Conservation (phyloP, 1,284 basidiomycete genomes). For the Trichosporon faecale region DNA sequence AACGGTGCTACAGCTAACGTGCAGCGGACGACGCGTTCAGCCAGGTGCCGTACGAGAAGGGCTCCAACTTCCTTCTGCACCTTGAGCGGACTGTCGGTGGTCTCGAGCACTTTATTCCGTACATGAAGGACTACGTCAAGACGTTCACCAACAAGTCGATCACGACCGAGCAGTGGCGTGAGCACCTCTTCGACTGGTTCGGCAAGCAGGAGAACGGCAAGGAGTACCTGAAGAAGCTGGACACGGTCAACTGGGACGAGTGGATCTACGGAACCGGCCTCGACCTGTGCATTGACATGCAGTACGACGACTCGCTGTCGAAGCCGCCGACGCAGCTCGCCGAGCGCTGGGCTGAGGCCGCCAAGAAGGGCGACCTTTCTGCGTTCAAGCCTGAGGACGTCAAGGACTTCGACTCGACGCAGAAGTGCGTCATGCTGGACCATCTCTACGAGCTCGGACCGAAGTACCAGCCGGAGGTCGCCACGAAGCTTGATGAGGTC, state of each 20-base stretch:
- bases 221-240: conserved; percentile 66
- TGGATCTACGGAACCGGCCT: conserved; percentile 84
- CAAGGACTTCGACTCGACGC: conserved; percentile 42
- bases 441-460: conserved; percentile 36
- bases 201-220: conserved; percentile 56
- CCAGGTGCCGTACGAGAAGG: conserved; percentile 69
- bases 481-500: conserved; percentile 50
- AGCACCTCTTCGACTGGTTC: conserved; percentile 79
- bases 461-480: conserved; percentile 36
- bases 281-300: conserved; percentile 72
- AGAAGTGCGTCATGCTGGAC: conserved; percentile 56
- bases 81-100: conserved; percentile 80
- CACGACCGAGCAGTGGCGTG: conserved; percentile 82
- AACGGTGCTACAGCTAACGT: neutral
- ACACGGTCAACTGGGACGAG: conserved; percentile 75
- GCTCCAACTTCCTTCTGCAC: conserved; percentile 66
- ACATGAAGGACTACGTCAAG: conserved; percentile 60
- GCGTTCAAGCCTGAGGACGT: conserved; percentile 47
- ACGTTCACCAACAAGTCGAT: conserved; percentile 67
- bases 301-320: conserved; percentile 80
- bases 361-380: conserved; percentile 53
- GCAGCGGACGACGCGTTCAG: conserved; percentile 74
- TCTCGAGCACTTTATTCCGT: conserved; percentile 77
- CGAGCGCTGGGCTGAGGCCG: conserved; percentile 68
- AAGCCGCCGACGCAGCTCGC: conserved; percentile 60